Base-by-base conservation (phyloP, 257 asterid genomes). In the Plantago major region DNA sequence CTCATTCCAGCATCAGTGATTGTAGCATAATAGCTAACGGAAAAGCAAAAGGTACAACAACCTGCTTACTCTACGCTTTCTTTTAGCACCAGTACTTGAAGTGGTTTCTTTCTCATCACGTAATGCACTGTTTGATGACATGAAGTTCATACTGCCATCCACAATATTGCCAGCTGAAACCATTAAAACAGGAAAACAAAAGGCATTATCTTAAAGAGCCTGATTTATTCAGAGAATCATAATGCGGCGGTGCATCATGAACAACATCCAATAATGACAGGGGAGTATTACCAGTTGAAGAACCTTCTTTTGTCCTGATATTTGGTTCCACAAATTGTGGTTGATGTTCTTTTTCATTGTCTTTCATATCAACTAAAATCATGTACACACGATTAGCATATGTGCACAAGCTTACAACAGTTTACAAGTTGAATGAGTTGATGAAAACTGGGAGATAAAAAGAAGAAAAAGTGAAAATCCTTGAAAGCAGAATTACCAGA, bases 41-140 rank as follows among this genome's bases (percentile, higher is more conserved):
- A 71, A 69, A 52, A 30, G 47, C 65, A 62, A 22, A 51, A 60
- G 65, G 73, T 42, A 60, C 48, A 62, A 66, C 71, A 60, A 93
- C 99, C 96, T 84, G 83, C 67, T 64, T 60, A 70, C 84, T 70
- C 71, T 72, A 44, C 53, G 76, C 85, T 84, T 89, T 81, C 95
- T 81, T 82, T 89, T 92, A 61, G 76, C 68, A 68, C 83, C 73
- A 69, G 77, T 52, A 58, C 62, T 67, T 65, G 67, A 50, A 14
- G 55, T 45, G 51, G 70, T 62, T 66, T 66, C 80, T 14, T 73
- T 71, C 65, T 61, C 71, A 66, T 76, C 82, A 55, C 75, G 60
- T 19, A 43, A 46, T 71, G 18, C 28, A 64, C 65, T 62, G 65
- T 74, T 72, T 53, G 48, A 62, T 56, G 86, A 67, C 42, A 63